A percentile compares a stretch with the other conserved stretches of the same genome.
These are phyloP conservation scores for Sugiyamaella chiloensis DNA, from an alignment of 805 yeast genomes.

Conservation along the genomic window DNA sequence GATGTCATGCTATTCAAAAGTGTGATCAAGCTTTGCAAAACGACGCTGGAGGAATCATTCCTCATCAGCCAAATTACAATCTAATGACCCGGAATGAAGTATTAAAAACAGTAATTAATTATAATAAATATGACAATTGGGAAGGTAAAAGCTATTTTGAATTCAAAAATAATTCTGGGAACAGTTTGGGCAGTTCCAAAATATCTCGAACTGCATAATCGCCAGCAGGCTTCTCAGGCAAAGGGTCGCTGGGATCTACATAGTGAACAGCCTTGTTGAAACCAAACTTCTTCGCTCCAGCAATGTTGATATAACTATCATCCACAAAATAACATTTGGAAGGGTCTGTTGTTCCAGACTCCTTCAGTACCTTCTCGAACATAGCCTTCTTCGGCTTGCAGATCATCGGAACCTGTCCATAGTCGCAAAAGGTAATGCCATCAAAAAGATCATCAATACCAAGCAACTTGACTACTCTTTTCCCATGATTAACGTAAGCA, in stretches of 20 bases:
- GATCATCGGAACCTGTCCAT: constrained; percentile 54
- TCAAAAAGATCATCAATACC: constrained; percentile 94
- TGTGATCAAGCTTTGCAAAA: neutral
- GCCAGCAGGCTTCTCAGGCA: constrained; percentile 37
- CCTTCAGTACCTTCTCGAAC: constrained; percentile 53
- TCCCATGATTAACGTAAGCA: constrained; percentile 88
- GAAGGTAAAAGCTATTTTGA: neutral
- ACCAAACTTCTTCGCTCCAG: constrained; percentile 68
- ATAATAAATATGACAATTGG: neutral
- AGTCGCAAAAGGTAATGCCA: constrained; percentile 92
- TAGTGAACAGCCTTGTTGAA: constrained; percentile 70
- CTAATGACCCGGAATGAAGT: neutral
- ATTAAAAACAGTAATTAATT: neutral
- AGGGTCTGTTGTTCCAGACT: constrained; percentile 55
- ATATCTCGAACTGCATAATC: constrained; percentile 56
- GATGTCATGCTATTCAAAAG: neutral
- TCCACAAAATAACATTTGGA: constrained; percentile 72
- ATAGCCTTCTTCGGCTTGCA: constrained; percentile 86
- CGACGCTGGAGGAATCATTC: constrained; percentile 1
- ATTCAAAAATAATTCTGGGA: constrained; percentile 47
- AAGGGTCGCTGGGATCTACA: constrained; percentile 65
- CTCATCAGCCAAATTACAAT: neutral
- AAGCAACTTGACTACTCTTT: constrained; percentile 70
- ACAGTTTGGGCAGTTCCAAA: constrained; percentile 49
- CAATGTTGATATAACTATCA: constrained; percentile 77